Percentiles rank a stretch among this genome's conserved stretches.
Conservation (phyloP, 352 stramenopile species). For the Globisporangium abappressorium region DNA sequence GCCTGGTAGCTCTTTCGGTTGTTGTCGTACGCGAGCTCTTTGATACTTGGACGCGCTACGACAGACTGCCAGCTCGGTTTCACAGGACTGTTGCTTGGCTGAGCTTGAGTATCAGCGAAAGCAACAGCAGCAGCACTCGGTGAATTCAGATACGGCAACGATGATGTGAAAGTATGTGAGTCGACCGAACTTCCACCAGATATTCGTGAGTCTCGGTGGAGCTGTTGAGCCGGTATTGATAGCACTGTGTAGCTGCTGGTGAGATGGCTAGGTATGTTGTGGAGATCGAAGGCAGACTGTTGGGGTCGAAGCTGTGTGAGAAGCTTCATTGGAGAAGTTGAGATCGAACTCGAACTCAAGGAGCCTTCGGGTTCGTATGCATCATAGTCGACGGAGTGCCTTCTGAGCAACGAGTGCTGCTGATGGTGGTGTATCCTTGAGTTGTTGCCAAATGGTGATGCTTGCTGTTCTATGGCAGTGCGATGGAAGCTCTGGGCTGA, state of each 20-base stretch:
- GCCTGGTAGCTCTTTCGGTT: conserved; percentile 12
- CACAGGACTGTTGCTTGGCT: neutral
- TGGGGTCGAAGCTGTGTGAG: conserved; percentile 2
- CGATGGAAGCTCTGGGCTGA: neutral
- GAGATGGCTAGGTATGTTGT: neutral
- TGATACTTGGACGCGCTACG: conserved; percentile 8
- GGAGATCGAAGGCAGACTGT: conserved; percentile 8
- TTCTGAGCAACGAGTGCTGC: neutral
- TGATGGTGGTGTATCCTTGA: neutral
- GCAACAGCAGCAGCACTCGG: neutral
- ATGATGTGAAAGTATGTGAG: neutral
- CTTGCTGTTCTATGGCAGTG: neutral
- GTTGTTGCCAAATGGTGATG: neutral
- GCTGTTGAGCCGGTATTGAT: neutral
- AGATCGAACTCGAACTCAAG: neutral
- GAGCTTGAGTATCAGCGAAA: neutral
- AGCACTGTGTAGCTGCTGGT: neutral
- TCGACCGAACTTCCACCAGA: neutral
- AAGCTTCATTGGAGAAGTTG: neutral
- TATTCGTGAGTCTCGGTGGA: neutral
- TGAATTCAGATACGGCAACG: conserved; percentile 1
- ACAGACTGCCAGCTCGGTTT: conserved; percentile 1
- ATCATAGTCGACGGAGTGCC: conserved; percentile 12
- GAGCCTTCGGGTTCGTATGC: neutral
- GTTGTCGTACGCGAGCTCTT: conserved; percentile 10